Percentiles rank a stretch among this genome's conserved stretches.
phyloP scores from a whole-genome alignment of 306 rosid species.

The Ziziphus jujuba region DNA sequence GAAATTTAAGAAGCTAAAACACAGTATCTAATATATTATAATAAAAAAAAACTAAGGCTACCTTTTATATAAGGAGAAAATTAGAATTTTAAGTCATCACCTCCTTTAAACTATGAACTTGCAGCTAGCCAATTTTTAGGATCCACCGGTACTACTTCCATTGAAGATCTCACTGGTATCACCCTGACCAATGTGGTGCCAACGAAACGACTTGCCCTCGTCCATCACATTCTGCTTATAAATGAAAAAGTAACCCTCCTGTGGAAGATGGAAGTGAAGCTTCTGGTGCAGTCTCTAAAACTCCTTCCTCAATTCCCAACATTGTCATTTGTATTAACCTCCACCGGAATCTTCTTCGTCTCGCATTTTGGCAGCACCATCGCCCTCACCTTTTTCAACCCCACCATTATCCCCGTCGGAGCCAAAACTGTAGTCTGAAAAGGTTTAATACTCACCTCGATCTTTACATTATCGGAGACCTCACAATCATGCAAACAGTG shows the following conservation, averaged over 20 bases:
- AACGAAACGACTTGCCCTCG: slow-evolving; percentile 58
- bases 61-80: no score
- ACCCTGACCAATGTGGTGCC: slow-evolving; percentile 67
- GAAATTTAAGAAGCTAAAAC: no score
- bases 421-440: not conserved
- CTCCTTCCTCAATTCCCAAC: slow-evolving; percentile 77
- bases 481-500: slow-evolving; percentile 35
- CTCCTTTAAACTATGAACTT: no score
- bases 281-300: slow-evolving; percentile 48
- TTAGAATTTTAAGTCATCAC: no score
- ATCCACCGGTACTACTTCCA: slow-evolving; percentile 60
- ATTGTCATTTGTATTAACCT: slow-evolving; percentile 49
- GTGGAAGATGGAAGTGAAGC: slow-evolving; percentile 46
- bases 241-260: slow-evolving; percentile 71
- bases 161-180: slow-evolving; percentile 77
- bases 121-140: slow-evolving; percentile 21
- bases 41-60: no score
- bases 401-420: no score
- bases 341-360: slow-evolving; percentile 47
- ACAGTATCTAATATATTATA: no score
- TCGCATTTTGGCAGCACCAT: slow-evolving; percentile 41
- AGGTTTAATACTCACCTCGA: slow-evolving; percentile 41
- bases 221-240: slow-evolving; percentile 76
- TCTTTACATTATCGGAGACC: slow-evolving; percentile 31
- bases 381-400: slow-evolving; percentile 50